phyloP scores from a whole-genome alignment of 169 alveolate genomes.

The Babesia sp. region DNA sequence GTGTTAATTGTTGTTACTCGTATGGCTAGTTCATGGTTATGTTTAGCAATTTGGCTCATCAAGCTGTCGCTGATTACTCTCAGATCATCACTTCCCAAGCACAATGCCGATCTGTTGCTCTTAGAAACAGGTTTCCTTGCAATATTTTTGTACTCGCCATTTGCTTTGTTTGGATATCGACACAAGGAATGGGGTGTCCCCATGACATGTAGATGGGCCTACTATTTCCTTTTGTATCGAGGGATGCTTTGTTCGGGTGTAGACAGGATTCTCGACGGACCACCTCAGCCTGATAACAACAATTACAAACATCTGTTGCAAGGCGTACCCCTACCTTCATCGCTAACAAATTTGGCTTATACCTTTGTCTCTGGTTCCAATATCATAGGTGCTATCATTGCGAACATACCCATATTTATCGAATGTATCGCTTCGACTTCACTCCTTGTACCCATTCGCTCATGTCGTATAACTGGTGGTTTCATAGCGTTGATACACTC shows the following conservation, averaged over 20 bases:
- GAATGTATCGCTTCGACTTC: conserved; percentile 50
- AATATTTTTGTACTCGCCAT: conserved; percentile 52
- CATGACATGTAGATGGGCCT: conserved; percentile 39
- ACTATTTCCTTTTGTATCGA: conserved; percentile 38
- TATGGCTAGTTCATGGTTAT: conserved; percentile 22
- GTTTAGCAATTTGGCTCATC: conserved; percentile 33
- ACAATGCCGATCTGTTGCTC: conserved; percentile 49
- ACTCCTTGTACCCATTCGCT: conserved; percentile 30
- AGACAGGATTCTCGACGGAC: conserved; percentile 8
- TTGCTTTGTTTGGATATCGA: conserved; percentile 27
- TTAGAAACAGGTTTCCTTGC: conserved; percentile 59
- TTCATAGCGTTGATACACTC: conserved; percentile 31
- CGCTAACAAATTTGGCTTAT: conserved; percentile 10
- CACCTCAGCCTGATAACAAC: background rate
- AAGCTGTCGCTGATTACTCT: conserved; percentile 35
- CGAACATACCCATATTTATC: conserved; percentile 15
- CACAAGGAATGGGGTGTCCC: conserved; percentile 41
- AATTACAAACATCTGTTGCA: conserved; percentile 25
- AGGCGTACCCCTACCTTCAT: conserved; percentile 52
- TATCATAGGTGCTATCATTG: background rate
- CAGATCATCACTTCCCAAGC: conserved; percentile 25
- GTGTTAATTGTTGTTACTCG: conserved; percentile 42
- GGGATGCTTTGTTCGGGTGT: conserved; percentile 53
- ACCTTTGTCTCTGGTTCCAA: background rate
- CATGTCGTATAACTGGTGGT: conserved; percentile 47